Evolutionary conservation across 2,329 filamentous ascomycete species (phyloP), one percentile per base, ranked within the genome.

Genomic region (Elsinoe ampelina): DNA sequence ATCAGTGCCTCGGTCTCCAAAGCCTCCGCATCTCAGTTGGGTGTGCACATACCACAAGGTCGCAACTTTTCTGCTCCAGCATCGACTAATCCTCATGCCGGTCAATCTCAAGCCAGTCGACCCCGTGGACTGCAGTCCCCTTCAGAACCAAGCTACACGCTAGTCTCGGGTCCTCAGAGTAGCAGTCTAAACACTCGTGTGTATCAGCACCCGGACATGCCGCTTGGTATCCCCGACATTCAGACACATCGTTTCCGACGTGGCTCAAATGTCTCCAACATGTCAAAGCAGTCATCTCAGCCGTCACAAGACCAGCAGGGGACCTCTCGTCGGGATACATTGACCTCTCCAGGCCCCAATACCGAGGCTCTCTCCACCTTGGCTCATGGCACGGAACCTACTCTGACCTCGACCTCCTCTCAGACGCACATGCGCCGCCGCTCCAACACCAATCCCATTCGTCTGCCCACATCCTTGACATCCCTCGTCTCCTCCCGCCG

Each of bases 381-480:
- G 8, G 32, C 48, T 15, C 30, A 34, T 17, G 32, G 32, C 7
- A 52, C 15, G 5, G 32, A 52, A 26, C 26, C 19, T 2, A 19
- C 32, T 13, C 32, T 39, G 61, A 22, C 61, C 62, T 12, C 55
- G 58, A 54, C 59, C 58, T 56, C 54, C 36, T 66, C 65, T 32
- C 70, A 72, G 62, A 68, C 64, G 43, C 71, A 41, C 17, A 48
- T 11, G 8, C 65, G 20, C 63, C 66, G 8, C 62, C 66, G 2
- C 66, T 68, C 47, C 3, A 92, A 95, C 62, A 83, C 89, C 48
- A 91, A 97, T 71, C 95, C 91, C 0, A 95, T 96, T 60, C 83
- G 88, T 47, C 77, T 96, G 19, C 89, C 91, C 11, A 96, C 26
- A 63, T 50, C 63, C 36, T 61, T 60, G n/a, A 62, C 64, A 8